These are phyloP conservation scores for Peziza echinospora DNA, from an alignment of 495 filamentous ascomycete species.

Conservation along the genomic window DNA sequence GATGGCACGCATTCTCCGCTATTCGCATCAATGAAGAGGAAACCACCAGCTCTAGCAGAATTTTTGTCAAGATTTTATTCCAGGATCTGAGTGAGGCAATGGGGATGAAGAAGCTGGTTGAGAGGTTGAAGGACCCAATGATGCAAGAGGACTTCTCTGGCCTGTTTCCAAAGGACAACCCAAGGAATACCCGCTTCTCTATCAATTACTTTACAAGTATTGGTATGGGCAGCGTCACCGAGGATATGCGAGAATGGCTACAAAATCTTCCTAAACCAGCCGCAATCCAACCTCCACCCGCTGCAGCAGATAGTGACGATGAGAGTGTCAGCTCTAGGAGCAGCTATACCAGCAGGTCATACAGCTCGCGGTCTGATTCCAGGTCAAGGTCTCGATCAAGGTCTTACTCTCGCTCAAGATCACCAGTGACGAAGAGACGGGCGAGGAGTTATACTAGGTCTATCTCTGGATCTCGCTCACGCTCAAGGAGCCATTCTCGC, in stretches of 20 bases:
- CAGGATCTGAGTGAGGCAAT: constrained; percentile 76
- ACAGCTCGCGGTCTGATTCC: constrained; percentile 24
- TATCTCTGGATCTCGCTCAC: constrained; percentile 4
- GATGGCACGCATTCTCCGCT: constrained; percentile 70
- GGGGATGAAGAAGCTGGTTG: constrained; percentile 56
- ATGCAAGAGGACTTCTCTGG: constrained; percentile 62
- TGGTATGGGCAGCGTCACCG: constrained; percentile 81
- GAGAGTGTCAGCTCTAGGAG: constrained; percentile 46
- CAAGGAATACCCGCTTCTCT: constrained; percentile 77
- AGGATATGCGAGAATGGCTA: constrained; percentile 78
- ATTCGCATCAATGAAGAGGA: constrained; percentile 91
- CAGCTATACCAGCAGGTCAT: constrained; percentile 28
- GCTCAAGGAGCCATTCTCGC: constrained; percentile 4
- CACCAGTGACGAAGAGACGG: no score
- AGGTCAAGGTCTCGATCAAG: constrained; percentile 23
- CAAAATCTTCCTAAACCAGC: constrained; percentile 58
- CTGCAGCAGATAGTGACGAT: constrained; percentile 33
- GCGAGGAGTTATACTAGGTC: constrained; percentile 17
- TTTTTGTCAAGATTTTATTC: constrained; percentile 96
- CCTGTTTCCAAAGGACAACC: constrained; percentile 75
- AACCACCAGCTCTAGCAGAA: constrained; percentile 81
- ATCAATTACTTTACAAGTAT: constrained; percentile 99
- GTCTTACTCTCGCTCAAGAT: constrained; percentile 9
- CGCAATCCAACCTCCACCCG: constrained; percentile 40
- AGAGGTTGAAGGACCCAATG: constrained; percentile 51